Percentiles rank a stretch among this genome's conserved stretches.
These are phyloP conservation scores for Eurotiales sp. DNA, from an alignment of 2,329 filamentous ascomycete genomes.

Conservation along the genomic window DNA sequence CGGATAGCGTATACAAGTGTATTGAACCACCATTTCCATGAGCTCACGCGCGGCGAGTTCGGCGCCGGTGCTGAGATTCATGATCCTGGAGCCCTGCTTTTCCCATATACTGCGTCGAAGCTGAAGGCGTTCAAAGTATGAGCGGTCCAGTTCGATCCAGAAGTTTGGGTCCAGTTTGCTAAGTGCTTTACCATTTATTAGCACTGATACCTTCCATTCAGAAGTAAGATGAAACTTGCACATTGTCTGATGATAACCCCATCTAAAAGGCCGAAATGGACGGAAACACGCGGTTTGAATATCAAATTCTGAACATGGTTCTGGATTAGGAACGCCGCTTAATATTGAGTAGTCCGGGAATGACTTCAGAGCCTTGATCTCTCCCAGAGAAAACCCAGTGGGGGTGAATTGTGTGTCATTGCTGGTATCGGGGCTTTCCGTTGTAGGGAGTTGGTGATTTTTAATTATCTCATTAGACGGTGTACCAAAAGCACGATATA, in stretches of 20 bases:
- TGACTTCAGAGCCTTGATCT: conserved; percentile 66
- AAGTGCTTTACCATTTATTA: conserved; percentile 52
- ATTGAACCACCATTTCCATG: conserved; percentile 82
- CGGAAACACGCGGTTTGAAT: conserved; percentile 65
- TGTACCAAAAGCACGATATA: not conserved
- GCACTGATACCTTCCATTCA: not conserved
- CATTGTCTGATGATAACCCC: conserved; percentile 89
- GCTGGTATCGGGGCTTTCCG: conserved; percentile 34
- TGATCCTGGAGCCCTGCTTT: conserved; percentile 60
- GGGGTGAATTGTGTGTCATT: conserved; percentile 52
- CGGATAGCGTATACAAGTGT: conserved; percentile 71
- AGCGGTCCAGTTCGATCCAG: conserved; percentile 80
- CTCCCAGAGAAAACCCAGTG: conserved; percentile 66
- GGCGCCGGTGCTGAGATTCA: conserved; percentile 67
- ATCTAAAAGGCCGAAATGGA: conserved; percentile 77
- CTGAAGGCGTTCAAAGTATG: conserved; percentile 63
- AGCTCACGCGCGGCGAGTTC: conserved; percentile 78
- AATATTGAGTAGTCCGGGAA: conserved; percentile 76
- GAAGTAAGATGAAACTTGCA: conserved; percentile 52
- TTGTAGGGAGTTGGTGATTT: conserved; percentile 33
- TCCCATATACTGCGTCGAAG: conserved; percentile 65
- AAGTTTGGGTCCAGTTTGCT: conserved; percentile 75
- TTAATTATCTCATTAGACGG: not conserved
- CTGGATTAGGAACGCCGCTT: conserved; percentile 68
- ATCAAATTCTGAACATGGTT: conserved; percentile 61